Evolutionary conservation across 1,284 basidiomycete species (phyloP), one percentile per base, ranked within the genome.

Genomic region (Athelia psychrophila): DNA sequence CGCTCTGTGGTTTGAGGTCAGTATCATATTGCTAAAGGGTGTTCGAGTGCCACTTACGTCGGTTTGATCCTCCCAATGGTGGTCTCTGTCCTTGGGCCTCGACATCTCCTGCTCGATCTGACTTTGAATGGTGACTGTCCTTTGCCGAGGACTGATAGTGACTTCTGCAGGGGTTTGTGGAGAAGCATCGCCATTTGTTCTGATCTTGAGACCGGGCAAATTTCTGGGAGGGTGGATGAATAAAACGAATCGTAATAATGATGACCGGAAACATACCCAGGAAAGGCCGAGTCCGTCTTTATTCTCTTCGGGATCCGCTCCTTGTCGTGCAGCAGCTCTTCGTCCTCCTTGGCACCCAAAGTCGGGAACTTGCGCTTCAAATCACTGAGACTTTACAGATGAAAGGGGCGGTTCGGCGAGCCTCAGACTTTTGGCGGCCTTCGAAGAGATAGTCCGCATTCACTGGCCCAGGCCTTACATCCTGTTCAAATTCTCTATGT

Each of bases 61-160:
- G 56, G 91, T 80, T 50, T 79, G 77, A 62, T 96, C 93, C 60
- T 96, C 93, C 88, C 93, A 95, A 42, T 84, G 79, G 50, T 86
- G 79, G 62, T 95, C 91, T 50, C 79, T 75, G 56, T 90, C 91
- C 65, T 87, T 89, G 64, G 84, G 84, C 45, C 76, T 75, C 5
- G 75, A 72, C 55, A 94, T 65, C 47, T 84, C 79, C 16, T 79
- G 74, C 55, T 95, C 92, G 61, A 93, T 80, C 48, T 81, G 77
- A 35, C 79, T 76, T 42, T 79, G 78, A 54, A 94, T 83, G 3
- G 77, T 69, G 6, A 75, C 73, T 44, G 79, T 69, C 33, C 89
- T 83, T 52, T 93, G 90, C 62, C 75, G 83, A 2, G 86, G 88
- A 10, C 77, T 75, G 27, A 87, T 75, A 4, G 74, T 59, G 6